A percentile compares a stretch with the other conserved stretches of the same genome.
Evolutionary conservation across 2,329 filamentous ascomycete genomes (phyloP).

Genomic region (Alternaria sp.): DNA sequence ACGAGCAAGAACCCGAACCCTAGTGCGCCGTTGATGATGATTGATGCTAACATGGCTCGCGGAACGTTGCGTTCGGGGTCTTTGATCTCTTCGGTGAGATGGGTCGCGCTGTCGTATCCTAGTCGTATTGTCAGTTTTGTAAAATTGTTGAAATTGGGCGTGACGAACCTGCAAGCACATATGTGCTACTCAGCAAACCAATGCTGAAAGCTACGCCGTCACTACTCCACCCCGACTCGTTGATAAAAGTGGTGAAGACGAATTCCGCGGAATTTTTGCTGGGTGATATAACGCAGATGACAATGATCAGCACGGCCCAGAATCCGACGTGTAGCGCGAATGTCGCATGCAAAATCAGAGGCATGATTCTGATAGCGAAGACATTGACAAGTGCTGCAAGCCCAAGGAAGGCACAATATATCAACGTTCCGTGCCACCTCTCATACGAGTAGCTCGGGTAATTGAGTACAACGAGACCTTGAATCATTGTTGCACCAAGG

Average conservation of each 20-base stretch:
- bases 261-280: constrained; percentile 43
- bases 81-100: constrained; percentile 4
- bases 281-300: constrained; percentile 51
- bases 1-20: constrained; percentile 45
- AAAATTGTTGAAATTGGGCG: not conserved
- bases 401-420: constrained; percentile 47
- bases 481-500: constrained; percentile 24
- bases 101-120: constrained; percentile 7
- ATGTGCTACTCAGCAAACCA: constrained; percentile 34
- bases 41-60: constrained; percentile 6
- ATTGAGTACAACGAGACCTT: constrained; percentile 42
- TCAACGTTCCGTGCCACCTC: constrained; percentile 53
- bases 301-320: constrained; percentile 56
- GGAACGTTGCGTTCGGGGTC: constrained; percentile 1
- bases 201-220: constrained; percentile 49
- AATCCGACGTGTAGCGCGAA: constrained; percentile 55
- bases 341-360: constrained; percentile 23
- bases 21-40: constrained; percentile 42
- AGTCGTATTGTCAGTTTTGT: not conserved
- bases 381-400: constrained; percentile 54
- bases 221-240: constrained; percentile 50
- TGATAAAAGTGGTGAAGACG: constrained; percentile 54
- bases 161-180: constrained; percentile 25
- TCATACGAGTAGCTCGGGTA: constrained; percentile 43
- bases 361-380: constrained; percentile 49